Conservation (phyloP, 2,329 filamentous ascomycete species). For the Ustulina deusta region DNA sequence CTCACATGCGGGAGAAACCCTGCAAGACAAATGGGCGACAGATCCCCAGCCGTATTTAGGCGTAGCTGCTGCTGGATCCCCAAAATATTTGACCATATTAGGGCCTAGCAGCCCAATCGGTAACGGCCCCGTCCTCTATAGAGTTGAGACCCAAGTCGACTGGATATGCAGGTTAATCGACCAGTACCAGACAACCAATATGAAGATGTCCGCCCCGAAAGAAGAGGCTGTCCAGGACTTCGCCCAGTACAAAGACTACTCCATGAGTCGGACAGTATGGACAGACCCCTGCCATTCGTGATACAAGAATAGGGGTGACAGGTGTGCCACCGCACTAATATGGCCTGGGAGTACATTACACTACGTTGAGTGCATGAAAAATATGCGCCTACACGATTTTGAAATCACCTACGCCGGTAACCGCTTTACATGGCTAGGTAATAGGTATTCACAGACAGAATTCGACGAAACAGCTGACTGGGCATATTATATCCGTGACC, state of each 20-base stretch:
- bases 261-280: slow-evolving; percentile 47
- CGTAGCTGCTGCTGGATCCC: slow-evolving; percentile 65
- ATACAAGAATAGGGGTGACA: slow-evolving; percentile 39
- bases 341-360: slow-evolving; percentile 41
- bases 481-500: slow-evolving; percentile 36
- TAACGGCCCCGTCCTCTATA: slow-evolving; percentile 38
- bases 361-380: slow-evolving; percentile 37
- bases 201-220: slow-evolving; percentile 35
- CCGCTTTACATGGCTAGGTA: slow-evolving; percentile 39
- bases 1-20: slow-evolving; percentile 58
- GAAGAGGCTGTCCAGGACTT: slow-evolving; percentile 46
- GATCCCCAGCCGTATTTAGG: slow-evolving; percentile 66
- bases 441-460: slow-evolving; percentile 36
- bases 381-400: slow-evolving; percentile 44
- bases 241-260: slow-evolving; percentile 44
- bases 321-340: slow-evolving; percentile 29
- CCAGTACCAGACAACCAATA: slow-evolving; percentile 36
- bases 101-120: slow-evolving; percentile 47
- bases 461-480: slow-evolving; percentile 33
- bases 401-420: slow-evolving; percentile 37
- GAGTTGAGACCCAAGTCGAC: slow-evolving; percentile 33
- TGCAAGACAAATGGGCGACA: slow-evolving; percentile 64
- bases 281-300: slow-evolving; percentile 32
- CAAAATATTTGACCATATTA: slow-evolving; percentile 69
- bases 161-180: slow-evolving; percentile 38